Base-by-base conservation (phyloP, 2,329 filamentous ascomycete genomes). In the Ophiostoma sp. region DNA sequence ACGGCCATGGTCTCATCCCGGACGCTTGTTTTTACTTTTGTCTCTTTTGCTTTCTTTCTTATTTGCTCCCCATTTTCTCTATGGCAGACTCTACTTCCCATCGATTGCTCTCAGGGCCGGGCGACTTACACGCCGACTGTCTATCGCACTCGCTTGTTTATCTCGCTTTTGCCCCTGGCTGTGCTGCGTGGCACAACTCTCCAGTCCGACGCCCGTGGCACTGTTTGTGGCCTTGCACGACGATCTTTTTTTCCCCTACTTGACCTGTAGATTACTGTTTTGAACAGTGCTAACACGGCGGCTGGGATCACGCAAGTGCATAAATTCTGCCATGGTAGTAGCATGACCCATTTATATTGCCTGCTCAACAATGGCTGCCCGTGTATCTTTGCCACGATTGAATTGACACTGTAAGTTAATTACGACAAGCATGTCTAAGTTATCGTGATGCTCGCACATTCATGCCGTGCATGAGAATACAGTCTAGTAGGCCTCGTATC, bases 1-100 rank as follows among this genome's bases (percentile, higher is more conserved):
- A 45, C 61, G 61, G 36, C n/a, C 36, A 64, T n/a, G n/a, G 57
- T 22, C 31, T 80, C 31, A 17, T 1, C 25, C 33, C 28, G n/a
- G 42, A n/a, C 42, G 12, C 39, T 28, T 66, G 7, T 7, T 36
- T 7, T 11, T n/a, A 11, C 8, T 36, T n/a, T 52, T 22, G 22
- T 64, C 17, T 45, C 33, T 36, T 25, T 42, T 42, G 8, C 42
- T 52, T 52, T 39, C 22, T 11, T 69, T 69, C 45, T 11, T 31
- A 57, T 57, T 31, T 31, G 15, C 55, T 17, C 31, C 25, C 15
- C 25, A 25, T 15, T 52, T 15, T 52, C n/a, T 55, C 50, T 25
- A 12, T 28, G 8, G 22, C 7, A 9, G 11, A 11, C 28, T 33
- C 55, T 33, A 19, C 42, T 33, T 19, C 7, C 28, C 17, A 15